These are phyloP conservation scores for Stromatinia cepivora DNA, from an alignment of 2,329 filamentous ascomycete species.

Conservation along the genomic window DNA sequence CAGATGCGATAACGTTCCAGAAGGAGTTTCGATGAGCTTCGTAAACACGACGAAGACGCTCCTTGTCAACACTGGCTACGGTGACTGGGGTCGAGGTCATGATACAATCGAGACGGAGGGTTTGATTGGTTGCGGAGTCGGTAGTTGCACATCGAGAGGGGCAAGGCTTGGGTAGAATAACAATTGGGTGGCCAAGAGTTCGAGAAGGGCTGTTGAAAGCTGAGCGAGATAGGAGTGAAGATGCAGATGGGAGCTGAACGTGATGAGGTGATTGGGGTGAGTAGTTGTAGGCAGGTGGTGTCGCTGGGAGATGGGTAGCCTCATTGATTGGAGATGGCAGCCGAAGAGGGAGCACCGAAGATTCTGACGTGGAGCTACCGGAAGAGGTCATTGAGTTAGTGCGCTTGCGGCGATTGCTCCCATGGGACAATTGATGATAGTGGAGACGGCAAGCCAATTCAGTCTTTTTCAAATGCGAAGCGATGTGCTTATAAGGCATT, in stretches of 20 bases:
- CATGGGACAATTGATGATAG: slow-evolving; percentile 82
- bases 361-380: slow-evolving; percentile 53
- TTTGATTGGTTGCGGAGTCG: slow-evolving; percentile 43
- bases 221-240: slow-evolving; percentile 51
- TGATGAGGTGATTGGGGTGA: slow-evolving; percentile 39
- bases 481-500: slow-evolving; percentile 90
- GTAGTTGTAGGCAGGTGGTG: slow-evolving; percentile 44
- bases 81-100: slow-evolving; percentile 46
- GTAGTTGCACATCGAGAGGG: slow-evolving; percentile 48
- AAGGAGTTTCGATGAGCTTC: slow-evolving; percentile 68
- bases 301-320: slow-evolving; percentile 29
- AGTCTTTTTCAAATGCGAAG: slow-evolving; percentile 81
- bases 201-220: slow-evolving; percentile 51
- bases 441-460: slow-evolving; percentile 85
- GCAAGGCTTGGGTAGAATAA: slow-evolving; percentile 66
- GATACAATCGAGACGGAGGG: slow-evolving; percentile 61
- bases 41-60: slow-evolving; percentile 69
- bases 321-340: slow-evolving; percentile 54
- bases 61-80: slow-evolving; percentile 51
- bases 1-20: slow-evolving; percentile 69
- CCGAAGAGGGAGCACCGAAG: slow-evolving; percentile 51
- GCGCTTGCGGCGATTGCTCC: slow-evolving; percentile 76
- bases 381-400: slow-evolving; percentile 68
- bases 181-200: slow-evolving; percentile 51
- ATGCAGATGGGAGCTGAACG: slow-evolving; percentile 48